phyloP scores from a whole-genome alignment of 208 protist species.

The Tetramitus jugosus region DNA sequence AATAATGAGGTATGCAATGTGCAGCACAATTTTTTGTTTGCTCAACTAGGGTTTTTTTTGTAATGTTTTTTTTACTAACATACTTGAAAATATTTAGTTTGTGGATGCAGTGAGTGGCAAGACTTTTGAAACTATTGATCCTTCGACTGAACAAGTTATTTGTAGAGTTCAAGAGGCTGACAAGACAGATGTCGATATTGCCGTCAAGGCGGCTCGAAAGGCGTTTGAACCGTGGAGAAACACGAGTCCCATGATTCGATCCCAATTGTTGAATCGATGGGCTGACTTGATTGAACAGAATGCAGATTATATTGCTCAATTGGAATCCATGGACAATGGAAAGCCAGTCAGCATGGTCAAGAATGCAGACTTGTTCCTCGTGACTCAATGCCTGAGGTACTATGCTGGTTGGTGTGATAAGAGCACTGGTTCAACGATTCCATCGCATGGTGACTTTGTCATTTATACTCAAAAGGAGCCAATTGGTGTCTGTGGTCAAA shows the following conservation, averaged over 20 bases:
- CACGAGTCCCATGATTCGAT: neutral
- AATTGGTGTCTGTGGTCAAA: slow-evolving; percentile 50
- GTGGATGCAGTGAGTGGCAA: slow-evolving; percentile 56
- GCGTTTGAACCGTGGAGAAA: neutral
- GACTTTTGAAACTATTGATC: slow-evolving; percentile 54
- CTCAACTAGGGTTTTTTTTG: too few species aligned
- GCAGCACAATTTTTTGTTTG: too few species aligned
- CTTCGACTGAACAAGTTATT: neutral
- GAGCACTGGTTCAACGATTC: slow-evolving; percentile 31
- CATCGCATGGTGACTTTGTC: slow-evolving; percentile 55
- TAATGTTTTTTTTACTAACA: too few species aligned
- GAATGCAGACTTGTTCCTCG: slow-evolving; percentile 48
- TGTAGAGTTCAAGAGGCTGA: neutral
- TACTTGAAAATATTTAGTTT: too few species aligned
- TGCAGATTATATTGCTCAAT: neutral
- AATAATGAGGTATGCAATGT: too few species aligned
- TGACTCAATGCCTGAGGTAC: slow-evolving; percentile 50
- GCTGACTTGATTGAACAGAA: slow-evolving; percentile 5
- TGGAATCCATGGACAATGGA: slow-evolving; percentile 48
- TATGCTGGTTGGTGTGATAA: slow-evolving; percentile 46
- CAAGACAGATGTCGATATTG: neutral
- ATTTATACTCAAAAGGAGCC: slow-evolving; percentile 50
- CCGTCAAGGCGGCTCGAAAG: neutral
- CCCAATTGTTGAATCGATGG: slow-evolving; percentile 4
- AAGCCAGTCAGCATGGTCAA: slow-evolving; percentile 47